Conservation (phyloP, 1,139 yeast species). For the Spencermartinsiella ligniputridi region DNA sequence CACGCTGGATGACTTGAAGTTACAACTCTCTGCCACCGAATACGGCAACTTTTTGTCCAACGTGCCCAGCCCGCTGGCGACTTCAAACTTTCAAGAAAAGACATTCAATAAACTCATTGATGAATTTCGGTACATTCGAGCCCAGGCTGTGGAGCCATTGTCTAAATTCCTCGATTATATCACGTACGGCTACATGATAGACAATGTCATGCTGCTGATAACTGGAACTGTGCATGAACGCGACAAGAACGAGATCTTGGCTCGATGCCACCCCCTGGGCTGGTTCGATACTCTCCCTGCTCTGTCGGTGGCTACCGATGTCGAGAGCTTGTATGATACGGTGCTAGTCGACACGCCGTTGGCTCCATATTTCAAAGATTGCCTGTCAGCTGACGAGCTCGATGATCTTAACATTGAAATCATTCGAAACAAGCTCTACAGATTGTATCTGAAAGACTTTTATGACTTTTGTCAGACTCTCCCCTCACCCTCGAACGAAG, state of each 20-base stretch:
- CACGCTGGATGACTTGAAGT: conserved; percentile 77
- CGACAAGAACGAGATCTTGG: conserved; percentile 79
- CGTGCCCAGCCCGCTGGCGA: conserved; percentile 74
- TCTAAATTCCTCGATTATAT: conserved; percentile 84
- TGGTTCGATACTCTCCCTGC: conserved; percentile 99
- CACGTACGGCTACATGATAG: conserved; percentile 97
- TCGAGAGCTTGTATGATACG: conserved; percentile 84
- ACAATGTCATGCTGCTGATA: conserved; percentile 91
- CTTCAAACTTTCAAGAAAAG: conserved; percentile 76
- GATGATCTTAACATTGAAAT: conserved; percentile 95
- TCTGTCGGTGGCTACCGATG: conserved; percentile 87
- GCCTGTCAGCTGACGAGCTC: conserved; percentile 87
- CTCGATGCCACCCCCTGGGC: conserved; percentile 93
- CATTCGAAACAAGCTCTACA: conserved; percentile 84
- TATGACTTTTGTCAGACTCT: conserved; percentile 60
- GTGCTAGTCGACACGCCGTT: conserved; percentile 97
- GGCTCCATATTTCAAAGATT: conserved; percentile 92
- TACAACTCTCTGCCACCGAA: conserved; percentile 92
- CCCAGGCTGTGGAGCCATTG: conserved; percentile 78
- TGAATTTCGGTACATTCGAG: conserved; percentile 79
- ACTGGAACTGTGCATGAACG: conserved; percentile 97
- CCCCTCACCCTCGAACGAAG: conserved; percentile 72
- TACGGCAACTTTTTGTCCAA: conserved; percentile 87
- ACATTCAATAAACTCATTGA: conserved; percentile 70
- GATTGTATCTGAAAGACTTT: conserved; percentile 90